A percentile compares a stretch with the other conserved stretches of the same genome.
Evolutionary conservation across 202 grass and related monocot genomes (phyloP).

Genomic region (Panicum virgatum): DNA sequence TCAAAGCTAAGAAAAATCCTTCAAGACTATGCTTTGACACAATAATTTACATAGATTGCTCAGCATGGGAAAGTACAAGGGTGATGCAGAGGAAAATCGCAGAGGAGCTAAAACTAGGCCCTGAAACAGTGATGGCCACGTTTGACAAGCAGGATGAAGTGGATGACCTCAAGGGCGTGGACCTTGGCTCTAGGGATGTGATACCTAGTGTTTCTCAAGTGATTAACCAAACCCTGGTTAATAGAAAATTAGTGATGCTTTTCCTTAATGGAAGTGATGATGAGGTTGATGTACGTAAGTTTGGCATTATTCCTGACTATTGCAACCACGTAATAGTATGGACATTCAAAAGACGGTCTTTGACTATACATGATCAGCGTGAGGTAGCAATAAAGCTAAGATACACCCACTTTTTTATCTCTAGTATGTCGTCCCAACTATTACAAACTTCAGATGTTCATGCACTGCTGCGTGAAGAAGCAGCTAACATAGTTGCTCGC

Average conservation of each 20-base stretch:
- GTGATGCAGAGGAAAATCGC: background rate
- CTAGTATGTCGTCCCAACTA: rapidly evolving
- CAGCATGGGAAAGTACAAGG: background rate
- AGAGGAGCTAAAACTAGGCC: background rate
- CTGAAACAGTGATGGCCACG: background rate
- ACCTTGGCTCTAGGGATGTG: background rate
- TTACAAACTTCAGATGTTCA: background rate
- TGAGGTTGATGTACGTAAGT: background rate
- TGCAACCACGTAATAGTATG: background rate
- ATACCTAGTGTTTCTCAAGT: background rate
- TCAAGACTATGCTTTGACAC: background rate
- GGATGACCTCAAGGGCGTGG: background rate
- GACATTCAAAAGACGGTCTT: background rate
- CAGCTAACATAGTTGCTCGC: background rate
- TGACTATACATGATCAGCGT: rapidly evolving
- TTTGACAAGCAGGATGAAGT: constrained; percentile 3
- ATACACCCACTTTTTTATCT: background rate
- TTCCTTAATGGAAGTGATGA: constrained; percentile 6
- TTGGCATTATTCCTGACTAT: rapidly evolving
- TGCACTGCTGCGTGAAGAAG: background rate
- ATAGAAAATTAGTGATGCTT: background rate
- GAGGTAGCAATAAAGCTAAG: background rate
- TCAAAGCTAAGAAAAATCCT: background rate
- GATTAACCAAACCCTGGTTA: background rate
- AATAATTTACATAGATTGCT: constrained; percentile 18